These are phyloP conservation scores for Ustilago cynodontis DNA, from an alignment of 1,284 basidiomycete genomes.

Conservation along the genomic window DNA sequence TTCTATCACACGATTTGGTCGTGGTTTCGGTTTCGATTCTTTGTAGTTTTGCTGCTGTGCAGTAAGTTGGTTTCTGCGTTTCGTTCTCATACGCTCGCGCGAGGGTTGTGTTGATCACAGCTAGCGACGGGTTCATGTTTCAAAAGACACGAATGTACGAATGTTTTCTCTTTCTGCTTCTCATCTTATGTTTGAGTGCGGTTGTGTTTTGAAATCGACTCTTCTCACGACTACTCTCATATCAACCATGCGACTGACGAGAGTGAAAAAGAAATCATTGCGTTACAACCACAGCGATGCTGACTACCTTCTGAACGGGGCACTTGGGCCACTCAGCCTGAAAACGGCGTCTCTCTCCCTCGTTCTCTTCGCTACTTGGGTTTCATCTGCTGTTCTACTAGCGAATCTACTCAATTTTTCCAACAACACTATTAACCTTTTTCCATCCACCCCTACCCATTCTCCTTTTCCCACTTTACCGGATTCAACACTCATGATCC, in stretches of 20 bases:
- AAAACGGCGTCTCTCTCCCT: conserved; percentile 14
- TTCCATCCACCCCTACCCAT: conserved; percentile 21
- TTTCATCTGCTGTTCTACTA: background rate
- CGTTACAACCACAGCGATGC: too few species aligned
- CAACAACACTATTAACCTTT: conserved; percentile 31
- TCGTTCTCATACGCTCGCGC: too few species aligned
- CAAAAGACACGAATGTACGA: background rate
- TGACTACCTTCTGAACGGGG: background rate
- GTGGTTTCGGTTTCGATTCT: too few species aligned
- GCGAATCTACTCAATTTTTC: conserved; percentile 29
- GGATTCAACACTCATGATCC: conserved; percentile 71
- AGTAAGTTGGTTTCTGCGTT: too few species aligned
- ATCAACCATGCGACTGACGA: too few species aligned
- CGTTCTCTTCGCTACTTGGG: conserved; percentile 19
- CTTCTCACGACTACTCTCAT: too few species aligned
- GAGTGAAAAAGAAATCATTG: too few species aligned
- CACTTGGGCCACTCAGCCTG: background rate
- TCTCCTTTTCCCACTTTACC: conserved; percentile 18
- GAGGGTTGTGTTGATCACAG: background rate
- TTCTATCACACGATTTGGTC: background rate
- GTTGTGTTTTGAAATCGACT: too few species aligned
- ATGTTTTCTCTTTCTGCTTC: background rate
- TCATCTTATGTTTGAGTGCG: background rate
- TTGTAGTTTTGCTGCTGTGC: too few species aligned
- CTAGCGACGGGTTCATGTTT: background rate